Percentiles rank a stretch among this genome's conserved stretches.
Conservation (phyloP, 306 rosid genomes). For the Rosa multiflora region DNA sequence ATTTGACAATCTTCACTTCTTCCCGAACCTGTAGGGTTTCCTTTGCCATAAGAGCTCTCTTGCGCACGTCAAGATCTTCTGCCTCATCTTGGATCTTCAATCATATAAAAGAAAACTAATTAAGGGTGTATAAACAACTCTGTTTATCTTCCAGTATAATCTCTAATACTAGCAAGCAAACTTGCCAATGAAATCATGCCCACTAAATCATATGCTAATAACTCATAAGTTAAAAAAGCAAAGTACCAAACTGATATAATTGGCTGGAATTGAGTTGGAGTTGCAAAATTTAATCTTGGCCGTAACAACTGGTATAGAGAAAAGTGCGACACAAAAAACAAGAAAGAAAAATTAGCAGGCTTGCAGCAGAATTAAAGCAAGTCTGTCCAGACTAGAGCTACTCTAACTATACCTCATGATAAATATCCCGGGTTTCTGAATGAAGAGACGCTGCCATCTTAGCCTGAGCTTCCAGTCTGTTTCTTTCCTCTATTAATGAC, state of each 20-base stretch:
- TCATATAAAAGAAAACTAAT: slow-evolving; percentile 1
- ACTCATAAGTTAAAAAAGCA: neutral
- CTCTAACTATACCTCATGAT: slow-evolving; percentile 59
- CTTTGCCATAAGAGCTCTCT: slow-evolving; percentile 61
- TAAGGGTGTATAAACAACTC: slow-evolving; percentile 23
- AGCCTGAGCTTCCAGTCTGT: slow-evolving; percentile 63
- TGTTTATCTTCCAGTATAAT: neutral
- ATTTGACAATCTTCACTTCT: slow-evolving; percentile 57
- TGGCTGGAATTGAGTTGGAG: neutral
- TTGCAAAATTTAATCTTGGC: neutral
- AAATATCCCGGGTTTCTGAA: slow-evolving; percentile 54
- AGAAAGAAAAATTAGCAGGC: neutral
- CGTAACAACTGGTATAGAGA: neutral
- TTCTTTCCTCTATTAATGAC: slow-evolving; percentile 75
- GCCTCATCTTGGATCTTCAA: slow-evolving; percentile 81
- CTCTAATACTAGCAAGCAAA: neutral
- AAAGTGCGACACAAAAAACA: neutral
- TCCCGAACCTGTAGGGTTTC: slow-evolving; percentile 58
- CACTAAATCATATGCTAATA: neutral
- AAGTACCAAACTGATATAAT: neutral
- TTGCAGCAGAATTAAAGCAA: neutral
- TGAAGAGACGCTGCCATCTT: slow-evolving; percentile 62
- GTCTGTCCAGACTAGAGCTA: slow-evolving; percentile 8
- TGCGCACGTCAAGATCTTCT: slow-evolving; percentile 70
- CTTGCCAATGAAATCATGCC: neutral